Evolutionary conservation across 176 grass and related monocot species (phyloP).

Genomic region (Musa itinerans): DNA sequence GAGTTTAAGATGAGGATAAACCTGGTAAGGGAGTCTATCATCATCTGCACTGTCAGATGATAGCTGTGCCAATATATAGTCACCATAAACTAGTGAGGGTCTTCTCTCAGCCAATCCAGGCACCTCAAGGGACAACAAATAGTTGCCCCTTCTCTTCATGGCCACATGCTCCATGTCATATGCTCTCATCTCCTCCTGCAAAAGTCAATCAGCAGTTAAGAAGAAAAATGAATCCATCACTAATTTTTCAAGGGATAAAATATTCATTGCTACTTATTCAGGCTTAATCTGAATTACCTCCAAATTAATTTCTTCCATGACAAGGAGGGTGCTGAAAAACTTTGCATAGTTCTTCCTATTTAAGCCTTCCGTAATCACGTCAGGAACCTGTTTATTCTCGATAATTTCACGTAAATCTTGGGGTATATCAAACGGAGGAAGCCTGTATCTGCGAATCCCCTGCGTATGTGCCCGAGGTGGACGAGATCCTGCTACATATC

Average conservation of each 20-base stretch:
- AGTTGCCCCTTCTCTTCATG: slow-evolving; percentile 47
- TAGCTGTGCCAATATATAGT: slow-evolving; percentile 47
- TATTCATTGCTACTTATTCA: neutral
- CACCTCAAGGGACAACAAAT: slow-evolving; percentile 62
- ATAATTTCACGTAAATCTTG: slow-evolving; percentile 53
- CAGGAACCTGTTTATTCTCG: slow-evolving; percentile 44
- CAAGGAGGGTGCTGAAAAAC: slow-evolving; percentile 59
- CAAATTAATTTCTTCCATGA: slow-evolving; percentile 84
- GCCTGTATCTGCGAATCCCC: slow-evolving; percentile 44
- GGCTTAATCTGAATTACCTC: slow-evolving; percentile 37
- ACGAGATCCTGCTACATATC: slow-evolving; percentile 54
- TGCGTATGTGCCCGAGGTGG: slow-evolving; percentile 33
- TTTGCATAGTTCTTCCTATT: slow-evolving; percentile 51
- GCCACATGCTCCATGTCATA: slow-evolving; percentile 66
- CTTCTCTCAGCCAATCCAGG: slow-evolving; percentile 82
- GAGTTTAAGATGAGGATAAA: slow-evolving; percentile 21
- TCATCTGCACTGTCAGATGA: slow-evolving; percentile 19
- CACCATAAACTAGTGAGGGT: slow-evolving; percentile 63
- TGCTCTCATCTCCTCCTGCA: slow-evolving; percentile 63
- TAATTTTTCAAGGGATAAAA: neutral
- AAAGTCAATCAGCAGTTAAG: slow-evolving; percentile 29
- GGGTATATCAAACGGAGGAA: slow-evolving; percentile 70
- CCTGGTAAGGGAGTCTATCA: slow-evolving; percentile 49
- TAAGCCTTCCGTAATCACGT: slow-evolving; percentile 50
- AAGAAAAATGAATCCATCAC: slow-evolving; percentile 16